A percentile compares a stretch with the other conserved stretches of the same genome.
phyloP scores from a whole-genome alignment of 441 rosid species.

The Populus tomentosa region DNA sequence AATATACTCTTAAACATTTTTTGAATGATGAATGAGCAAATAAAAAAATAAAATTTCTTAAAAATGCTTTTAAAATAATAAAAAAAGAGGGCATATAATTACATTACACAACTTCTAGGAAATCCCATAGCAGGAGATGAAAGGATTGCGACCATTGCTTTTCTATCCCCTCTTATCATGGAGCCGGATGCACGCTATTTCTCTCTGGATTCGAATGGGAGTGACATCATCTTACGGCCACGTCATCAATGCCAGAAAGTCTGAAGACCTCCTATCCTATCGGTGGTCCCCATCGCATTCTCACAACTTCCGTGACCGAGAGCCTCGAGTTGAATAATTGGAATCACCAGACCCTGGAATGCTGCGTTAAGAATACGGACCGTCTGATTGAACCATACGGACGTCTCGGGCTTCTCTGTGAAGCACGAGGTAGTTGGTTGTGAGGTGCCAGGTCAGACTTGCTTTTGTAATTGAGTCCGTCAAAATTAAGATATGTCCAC shows the following conservation, averaged over 20 bases:
- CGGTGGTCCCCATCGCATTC: background rate
- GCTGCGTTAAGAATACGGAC: background rate
- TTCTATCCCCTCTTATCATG: too few species aligned
- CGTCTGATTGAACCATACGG: background rate
- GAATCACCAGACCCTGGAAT: background rate
- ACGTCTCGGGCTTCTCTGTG: background rate
- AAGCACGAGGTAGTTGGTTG: background rate
- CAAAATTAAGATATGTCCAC: constrained; percentile 10
- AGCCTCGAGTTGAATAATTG: background rate
- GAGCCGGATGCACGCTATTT: too few species aligned
- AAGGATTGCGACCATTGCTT: too few species aligned
- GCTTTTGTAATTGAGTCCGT: background rate
- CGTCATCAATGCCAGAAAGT: background rate
- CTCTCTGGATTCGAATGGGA: too few species aligned
- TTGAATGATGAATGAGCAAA: too few species aligned
- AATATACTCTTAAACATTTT: too few species aligned
- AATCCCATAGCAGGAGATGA: too few species aligned
- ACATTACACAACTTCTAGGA: too few species aligned
- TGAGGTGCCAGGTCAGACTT: constrained; percentile 20
- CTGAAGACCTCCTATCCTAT: background rate
- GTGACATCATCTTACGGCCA: background rate
- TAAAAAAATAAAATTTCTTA: too few species aligned
- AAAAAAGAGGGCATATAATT: too few species aligned
- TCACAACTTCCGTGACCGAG: background rate
- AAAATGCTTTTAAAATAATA: too few species aligned